Evolutionary conservation across 768 basidiomycete species (phyloP).

Genomic region (Leccinum variicolor): DNA sequence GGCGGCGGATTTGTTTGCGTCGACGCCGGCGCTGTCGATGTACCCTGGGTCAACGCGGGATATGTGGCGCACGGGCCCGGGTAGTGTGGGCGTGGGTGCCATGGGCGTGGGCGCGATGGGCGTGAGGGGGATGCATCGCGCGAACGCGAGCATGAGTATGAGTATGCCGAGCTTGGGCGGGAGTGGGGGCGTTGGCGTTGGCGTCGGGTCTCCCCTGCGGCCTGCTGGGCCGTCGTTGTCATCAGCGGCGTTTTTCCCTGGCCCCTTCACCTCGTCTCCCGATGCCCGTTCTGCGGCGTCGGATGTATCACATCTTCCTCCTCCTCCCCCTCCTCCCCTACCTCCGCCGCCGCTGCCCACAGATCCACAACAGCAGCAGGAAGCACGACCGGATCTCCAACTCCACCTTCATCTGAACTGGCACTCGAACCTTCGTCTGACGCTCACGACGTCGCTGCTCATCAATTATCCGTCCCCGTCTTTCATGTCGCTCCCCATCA

Average conservation of each 20-base stretch:
- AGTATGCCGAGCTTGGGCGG: slow-evolving; percentile 34
- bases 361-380: slow-evolving; percentile 26
- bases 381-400: slow-evolving; percentile 65
- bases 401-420: slow-evolving; percentile 83
- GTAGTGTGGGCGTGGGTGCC: not conserved
- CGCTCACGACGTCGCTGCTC: slow-evolving; percentile 86
- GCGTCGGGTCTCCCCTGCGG: not conserved
- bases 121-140: slow-evolving; percentile 4
- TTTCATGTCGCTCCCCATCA: slow-evolving; percentile 97
- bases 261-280: slow-evolving; percentile 31
- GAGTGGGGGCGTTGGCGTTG: not conserved
- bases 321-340: not conserved
- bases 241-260: slow-evolving; percentile 29
- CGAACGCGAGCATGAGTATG: slow-evolving; percentile 14
- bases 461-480: slow-evolving; percentile 96
- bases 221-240: not conserved
- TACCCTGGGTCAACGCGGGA: slow-evolving; percentile 38
- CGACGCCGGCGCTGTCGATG: slow-evolving; percentile 41
- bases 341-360: slow-evolving; percentile 5
- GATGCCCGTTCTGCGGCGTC: slow-evolving; percentile 11
- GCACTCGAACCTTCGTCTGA: slow-evolving; percentile 85
- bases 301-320: not conserved
- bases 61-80: slow-evolving; percentile 38
- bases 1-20: slow-evolving; percentile 54
- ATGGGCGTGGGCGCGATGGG: not conserved